A percentile compares a stretch with the other conserved stretches of the same genome.
Evolutionary conservation across 169 alveolate species (phyloP).

Genomic region (Ichthyophthirius multifiliis): DNA sequence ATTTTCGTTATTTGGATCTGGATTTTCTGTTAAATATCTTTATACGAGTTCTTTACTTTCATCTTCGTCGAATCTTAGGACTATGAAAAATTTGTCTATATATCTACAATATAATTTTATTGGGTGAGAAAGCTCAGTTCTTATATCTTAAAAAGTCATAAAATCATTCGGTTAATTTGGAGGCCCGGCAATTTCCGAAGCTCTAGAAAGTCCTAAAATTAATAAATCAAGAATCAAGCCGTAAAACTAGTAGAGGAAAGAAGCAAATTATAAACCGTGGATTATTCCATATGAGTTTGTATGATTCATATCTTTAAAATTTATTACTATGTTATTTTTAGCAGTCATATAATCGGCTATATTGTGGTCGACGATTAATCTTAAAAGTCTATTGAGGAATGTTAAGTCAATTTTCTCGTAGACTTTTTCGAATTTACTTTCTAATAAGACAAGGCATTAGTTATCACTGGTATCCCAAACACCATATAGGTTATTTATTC

Average conservation of each 20-base stretch:
- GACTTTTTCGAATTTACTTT: constrained; percentile 94
- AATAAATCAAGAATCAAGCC: constrained; percentile 92
- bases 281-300: constrained; percentile 98
- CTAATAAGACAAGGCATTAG: constrained; percentile 93
- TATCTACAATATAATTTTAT: constrained; percentile 96
- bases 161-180: constrained; percentile 96
- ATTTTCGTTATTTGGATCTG: constrained; percentile 99
- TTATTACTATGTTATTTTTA: constrained; percentile 96
- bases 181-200: constrained; percentile 99
- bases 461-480: constrained; percentile 97
- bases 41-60: constrained; percentile 97
- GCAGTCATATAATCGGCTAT: constrained; percentile 99
- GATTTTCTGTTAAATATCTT: constrained; percentile 98
- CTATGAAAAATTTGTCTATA: constrained; percentile 94
- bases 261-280: constrained; percentile 97
- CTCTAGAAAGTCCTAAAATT: constrained; percentile 97
- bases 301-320: constrained; percentile 99
- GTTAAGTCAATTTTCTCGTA: constrained; percentile 99
- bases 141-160: constrained; percentile 92
- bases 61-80: constrained; percentile 93
- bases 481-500: constrained; percentile 97
- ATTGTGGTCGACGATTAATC: constrained; percentile 99
- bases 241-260: constrained; percentile 96
- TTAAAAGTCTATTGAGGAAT: constrained; percentile 94
- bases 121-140: constrained; percentile 97